A percentile compares a stretch with the other conserved stretches of the same genome.
Evolutionary conservation across 345 rosid species (phyloP).

Genomic region (Crucihimalaya himalaica): DNA sequence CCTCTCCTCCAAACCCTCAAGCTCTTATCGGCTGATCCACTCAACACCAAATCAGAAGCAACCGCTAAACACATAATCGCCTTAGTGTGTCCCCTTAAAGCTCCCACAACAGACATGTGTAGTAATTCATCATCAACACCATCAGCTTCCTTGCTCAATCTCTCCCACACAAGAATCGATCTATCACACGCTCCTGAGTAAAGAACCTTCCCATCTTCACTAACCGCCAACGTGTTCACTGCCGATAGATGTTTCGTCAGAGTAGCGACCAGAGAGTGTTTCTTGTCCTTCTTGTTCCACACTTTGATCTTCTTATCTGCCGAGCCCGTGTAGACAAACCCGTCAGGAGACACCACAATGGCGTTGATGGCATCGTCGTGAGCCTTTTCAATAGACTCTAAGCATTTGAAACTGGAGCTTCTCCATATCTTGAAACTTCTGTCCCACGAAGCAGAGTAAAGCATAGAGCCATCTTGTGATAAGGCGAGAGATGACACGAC

Average conservation of each 20-base stretch:
- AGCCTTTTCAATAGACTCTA: slow-evolving; percentile 60
- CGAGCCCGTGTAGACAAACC: slow-evolving; percentile 65
- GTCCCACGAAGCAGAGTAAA: slow-evolving; percentile 89
- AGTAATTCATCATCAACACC: slow-evolving; percentile 29
- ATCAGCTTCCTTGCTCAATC: slow-evolving; percentile 3
- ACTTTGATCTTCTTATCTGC: slow-evolving; percentile 72
- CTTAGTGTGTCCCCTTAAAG: slow-evolving; percentile 69
- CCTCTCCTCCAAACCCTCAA: slow-evolving; percentile 70
- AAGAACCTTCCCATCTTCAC: slow-evolving; percentile 55
- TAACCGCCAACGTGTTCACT: slow-evolving; percentile 71
- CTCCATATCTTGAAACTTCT: slow-evolving; percentile 74
- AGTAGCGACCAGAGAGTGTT: slow-evolving; percentile 47
- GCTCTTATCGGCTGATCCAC: slow-evolving; percentile 74
- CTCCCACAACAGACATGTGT: slow-evolving; percentile 59
- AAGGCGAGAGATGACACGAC: slow-evolving; percentile 63
- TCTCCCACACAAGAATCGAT: slow-evolving; percentile 77
- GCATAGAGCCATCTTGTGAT: slow-evolving; percentile 42
- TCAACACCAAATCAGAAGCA: slow-evolving; percentile 52
- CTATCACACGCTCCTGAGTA: slow-evolving; percentile 83
- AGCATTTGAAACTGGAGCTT: slow-evolving; percentile 55
- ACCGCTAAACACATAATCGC: slow-evolving; percentile 67
- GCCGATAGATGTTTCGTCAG: slow-evolving; percentile 66
- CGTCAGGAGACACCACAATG: slow-evolving; percentile 52
- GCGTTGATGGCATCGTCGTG: slow-evolving; percentile 82
- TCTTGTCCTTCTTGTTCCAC: slow-evolving; percentile 52